Conservation (phyloP, 192 early-diverging fungal genomes). For the Coemansia sp. region DNA sequence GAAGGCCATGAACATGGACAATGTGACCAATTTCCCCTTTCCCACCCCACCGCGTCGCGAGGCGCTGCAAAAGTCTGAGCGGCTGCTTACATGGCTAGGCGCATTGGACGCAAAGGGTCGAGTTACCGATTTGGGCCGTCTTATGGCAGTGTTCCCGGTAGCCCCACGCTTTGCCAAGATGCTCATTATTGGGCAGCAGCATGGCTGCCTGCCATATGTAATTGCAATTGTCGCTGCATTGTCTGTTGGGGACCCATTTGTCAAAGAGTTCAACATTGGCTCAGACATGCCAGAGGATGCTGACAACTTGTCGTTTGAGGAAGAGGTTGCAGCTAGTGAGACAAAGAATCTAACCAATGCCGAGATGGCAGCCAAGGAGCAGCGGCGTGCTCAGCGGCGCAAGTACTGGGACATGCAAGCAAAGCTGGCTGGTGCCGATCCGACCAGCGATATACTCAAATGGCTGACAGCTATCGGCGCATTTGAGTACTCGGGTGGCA, state of each 20-base stretch:
- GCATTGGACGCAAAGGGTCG: constrained; percentile 65
- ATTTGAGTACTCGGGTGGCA: constrained; percentile 68
- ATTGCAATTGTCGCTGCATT: constrained; percentile 89
- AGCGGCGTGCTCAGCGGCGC: constrained; percentile 55
- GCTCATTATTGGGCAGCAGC: constrained; percentile 85
- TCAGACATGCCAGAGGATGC: constrained; percentile 50
- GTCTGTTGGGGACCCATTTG: constrained; percentile 91
- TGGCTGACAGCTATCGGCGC: constrained; percentile 88
- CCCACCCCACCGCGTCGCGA: constrained; percentile 84
- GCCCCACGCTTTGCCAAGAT: constrained; percentile 78
- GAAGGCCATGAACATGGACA: constrained; percentile 96
- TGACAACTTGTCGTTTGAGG: constrained; percentile 36
- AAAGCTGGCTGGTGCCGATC: constrained; percentile 56
- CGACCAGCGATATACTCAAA: constrained; percentile 82
- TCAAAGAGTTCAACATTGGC: constrained; percentile 68
- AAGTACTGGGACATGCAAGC: constrained; percentile 74
- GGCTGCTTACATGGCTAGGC: constrained; percentile 70
- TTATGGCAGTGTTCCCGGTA: constrained; percentile 90
- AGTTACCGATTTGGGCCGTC: constrained; percentile 79
- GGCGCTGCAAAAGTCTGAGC: constrained; percentile 77
- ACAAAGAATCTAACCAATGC: constrained; percentile 59
- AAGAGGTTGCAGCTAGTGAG: constrained; percentile 53
- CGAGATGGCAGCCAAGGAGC: constrained; percentile 60
- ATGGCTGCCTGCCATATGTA: constrained; percentile 78
- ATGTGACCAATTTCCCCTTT: constrained; percentile 95